These are phyloP conservation scores for Heterobasidion irregulare DNA, from an alignment of 1,284 basidiomycete species.

Conservation along the genomic window DNA sequence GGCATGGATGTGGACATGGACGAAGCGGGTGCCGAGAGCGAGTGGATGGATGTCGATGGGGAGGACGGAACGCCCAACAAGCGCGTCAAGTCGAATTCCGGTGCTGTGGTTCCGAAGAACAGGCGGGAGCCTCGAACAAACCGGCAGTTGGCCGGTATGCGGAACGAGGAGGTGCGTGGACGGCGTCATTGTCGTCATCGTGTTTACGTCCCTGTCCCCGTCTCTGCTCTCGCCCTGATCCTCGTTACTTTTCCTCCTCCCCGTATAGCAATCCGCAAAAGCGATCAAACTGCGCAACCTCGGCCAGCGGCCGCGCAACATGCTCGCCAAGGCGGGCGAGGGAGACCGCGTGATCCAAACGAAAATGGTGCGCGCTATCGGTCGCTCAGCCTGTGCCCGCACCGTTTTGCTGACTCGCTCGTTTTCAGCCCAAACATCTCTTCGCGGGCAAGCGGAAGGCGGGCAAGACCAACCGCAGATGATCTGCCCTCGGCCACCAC, in stretches of 20 bases:
- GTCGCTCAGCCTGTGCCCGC: slow-evolving; percentile 9
- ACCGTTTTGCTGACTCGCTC: slow-evolving; percentile 9
- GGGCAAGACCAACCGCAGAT: slow-evolving; percentile 82
- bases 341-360: slow-evolving; percentile 72
- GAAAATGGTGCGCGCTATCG: slow-evolving; percentile 59
- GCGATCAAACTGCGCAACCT: slow-evolving; percentile 78
- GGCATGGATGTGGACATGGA: slow-evolving; percentile 34
- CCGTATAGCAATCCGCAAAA: slow-evolving; percentile 65
- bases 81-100: slow-evolving; percentile 54
- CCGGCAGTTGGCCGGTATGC: slow-evolving; percentile 74
- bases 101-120: slow-evolving; percentile 39
- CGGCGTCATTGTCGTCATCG: not conserved
- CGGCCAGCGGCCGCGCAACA: slow-evolving; percentile 79
- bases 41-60: slow-evolving; percentile 48
- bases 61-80: slow-evolving; percentile 49
- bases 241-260: slow-evolving; percentile 6
- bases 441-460: slow-evolving; percentile 85
- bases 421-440: slow-evolving; percentile 68
- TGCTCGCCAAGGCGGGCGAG: slow-evolving; percentile 85
- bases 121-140: slow-evolving; percentile 61
- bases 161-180: slow-evolving; percentile 53
- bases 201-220: too few species aligned
- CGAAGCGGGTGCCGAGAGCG: slow-evolving; percentile 37
- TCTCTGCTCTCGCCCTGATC: not conserved
- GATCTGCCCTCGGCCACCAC: slow-evolving; percentile 1